A percentile compares a stretch with the other conserved stretches of the same genome.
Evolutionary conservation across 352 stramenopile species (phyloP).

Genomic region (Paralagenidium karlingii): DNA sequence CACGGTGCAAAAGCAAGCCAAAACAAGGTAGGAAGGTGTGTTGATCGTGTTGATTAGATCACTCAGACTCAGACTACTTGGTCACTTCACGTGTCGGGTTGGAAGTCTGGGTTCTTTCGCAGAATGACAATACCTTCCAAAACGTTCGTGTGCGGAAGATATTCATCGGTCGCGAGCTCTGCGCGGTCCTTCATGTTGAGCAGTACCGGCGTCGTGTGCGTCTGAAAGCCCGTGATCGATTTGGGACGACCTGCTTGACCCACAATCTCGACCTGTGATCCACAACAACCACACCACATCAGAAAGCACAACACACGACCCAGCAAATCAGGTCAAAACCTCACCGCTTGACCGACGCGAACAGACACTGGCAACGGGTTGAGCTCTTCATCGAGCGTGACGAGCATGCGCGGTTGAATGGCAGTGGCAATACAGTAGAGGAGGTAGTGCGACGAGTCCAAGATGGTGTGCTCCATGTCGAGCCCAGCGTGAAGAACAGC

Average conservation of each 20-base stretch:
- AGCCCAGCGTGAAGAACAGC: constrained; percentile 93
- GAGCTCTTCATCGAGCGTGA: constrained; percentile 95
- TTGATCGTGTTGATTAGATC: no score
- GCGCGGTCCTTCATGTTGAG: constrained; percentile 96
- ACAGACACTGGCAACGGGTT: constrained; percentile 94
- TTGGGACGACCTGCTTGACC: constrained; percentile 98
- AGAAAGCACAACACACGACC: constrained; percentile 1
- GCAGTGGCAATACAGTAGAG: constrained; percentile 96
- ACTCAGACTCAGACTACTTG: background rate
- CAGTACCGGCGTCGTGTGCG: constrained; percentile 97
- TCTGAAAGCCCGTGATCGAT: constrained; percentile 99
- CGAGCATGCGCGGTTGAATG: constrained; percentile 98
- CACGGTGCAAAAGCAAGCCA: no score
- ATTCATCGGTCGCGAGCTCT: constrained; percentile 97
- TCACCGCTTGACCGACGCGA: constrained; percentile 97
- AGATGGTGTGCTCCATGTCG: constrained; percentile 96
- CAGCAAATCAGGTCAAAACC: no score
- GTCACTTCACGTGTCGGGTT: constrained; percentile 51
- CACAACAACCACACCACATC: background rate
- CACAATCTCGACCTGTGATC: constrained; percentile 92
- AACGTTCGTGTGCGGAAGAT: constrained; percentile 90
- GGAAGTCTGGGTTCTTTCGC: constrained; percentile 93
- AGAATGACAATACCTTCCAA: constrained; percentile 98
- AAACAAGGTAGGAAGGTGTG: no score
- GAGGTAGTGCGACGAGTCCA: constrained; percentile 98